Base-by-base conservation (phyloP, 495 filamentous ascomycete genomes). In the Tuber umbilicatum region DNA sequence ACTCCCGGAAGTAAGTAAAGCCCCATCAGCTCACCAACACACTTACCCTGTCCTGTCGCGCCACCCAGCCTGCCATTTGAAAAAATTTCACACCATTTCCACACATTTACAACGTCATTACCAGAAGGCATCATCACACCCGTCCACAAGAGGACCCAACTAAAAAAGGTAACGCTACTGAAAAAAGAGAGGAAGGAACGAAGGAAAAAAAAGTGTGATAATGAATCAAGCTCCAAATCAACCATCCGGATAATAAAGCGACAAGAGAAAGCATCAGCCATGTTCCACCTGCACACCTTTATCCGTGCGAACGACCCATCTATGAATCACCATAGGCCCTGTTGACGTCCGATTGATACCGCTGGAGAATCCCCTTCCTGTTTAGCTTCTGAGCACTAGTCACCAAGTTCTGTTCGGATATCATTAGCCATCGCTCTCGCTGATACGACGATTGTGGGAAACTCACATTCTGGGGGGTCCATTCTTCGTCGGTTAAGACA, bases 401-500 rank as follows among this genome's bases (percentile, higher is more conserved):
- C 19, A 89, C 87, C 31, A 92, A 81, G 74, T 84, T 83, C 91
- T 93, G 75, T 85, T 79, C 84, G 82, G 75, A 74, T 17, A 35
- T 37, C 7, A 73, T 73, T 40, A 68, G 71, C 68, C 45, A 16
- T 50, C 17, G 27, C n/a, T 70, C 23, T 41, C 17, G 37, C 75
- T 12, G 68, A 74, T 2, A 47, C 4, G 55, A 43, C 41, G 19
- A 55, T 37, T 10, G 74, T 41, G 43, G 17, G 75, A 69, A 72
- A 87, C 93, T 90, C 87, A 97, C 94, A 85, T 97, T 98, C 72
- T 96, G 91, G 70, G 95, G 92, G 39, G 91, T 97, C 95, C 95
- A 99, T 83, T 99, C 95, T 84, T 99, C 94, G 77, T 97, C 94
- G 1, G 93, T 91, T 82, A 99, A 83, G 9, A 97, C 93, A 23